Evolutionary conservation across 2,329 filamentous ascomycete species (phyloP).

Genomic region (Ascochyta lentis): DNA sequence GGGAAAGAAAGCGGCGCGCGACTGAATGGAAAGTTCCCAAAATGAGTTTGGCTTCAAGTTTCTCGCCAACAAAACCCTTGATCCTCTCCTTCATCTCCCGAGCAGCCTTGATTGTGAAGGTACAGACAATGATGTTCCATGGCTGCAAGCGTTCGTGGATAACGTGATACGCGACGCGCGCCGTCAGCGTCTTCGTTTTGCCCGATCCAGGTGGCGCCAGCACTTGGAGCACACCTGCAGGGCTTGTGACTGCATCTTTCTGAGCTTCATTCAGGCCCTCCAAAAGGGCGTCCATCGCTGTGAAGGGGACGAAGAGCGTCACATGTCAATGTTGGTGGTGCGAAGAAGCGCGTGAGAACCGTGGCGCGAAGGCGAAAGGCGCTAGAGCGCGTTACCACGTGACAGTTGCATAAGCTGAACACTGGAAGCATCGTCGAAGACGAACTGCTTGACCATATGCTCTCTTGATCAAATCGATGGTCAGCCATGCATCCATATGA

Average conservation of each 20-base stretch:
- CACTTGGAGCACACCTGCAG: slow-evolving; percentile 65
- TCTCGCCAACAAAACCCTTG: slow-evolving; percentile 77
- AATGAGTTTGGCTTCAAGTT: slow-evolving; percentile 76
- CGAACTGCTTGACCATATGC: no score
- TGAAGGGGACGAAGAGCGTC: slow-evolving; percentile 14
- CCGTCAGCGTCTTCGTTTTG: slow-evolving; percentile 94
- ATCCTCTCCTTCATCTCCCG: slow-evolving; percentile 93
- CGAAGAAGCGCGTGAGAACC: background rate
- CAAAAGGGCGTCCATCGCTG: slow-evolving; percentile 62
- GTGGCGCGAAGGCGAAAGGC: background rate
- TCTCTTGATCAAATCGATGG: no score
- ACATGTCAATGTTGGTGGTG: slow-evolving; percentile 11
- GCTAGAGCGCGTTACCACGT: slow-evolving; percentile 9
- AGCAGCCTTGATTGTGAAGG: slow-evolving; percentile 95
- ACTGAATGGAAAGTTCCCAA: slow-evolving; percentile 97
- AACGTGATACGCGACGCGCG: slow-evolving; percentile 88
- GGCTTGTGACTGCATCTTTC: slow-evolving; percentile 67
- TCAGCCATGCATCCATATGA: background rate
- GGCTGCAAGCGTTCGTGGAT: slow-evolving; percentile 74
- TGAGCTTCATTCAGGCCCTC: slow-evolving; percentile 70
- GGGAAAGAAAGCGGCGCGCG: slow-evolving; percentile 79
- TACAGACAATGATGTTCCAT: slow-evolving; percentile 91
- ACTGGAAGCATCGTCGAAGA: no score
- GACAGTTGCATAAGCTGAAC: background rate
- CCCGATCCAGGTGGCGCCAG: slow-evolving; percentile 73